A percentile compares a stretch with the other conserved stretches of the same genome.
Evolutionary conservation across 2,329 filamentous ascomycete species (phyloP).

Genomic region (Paracoccidioides lutzii): DNA sequence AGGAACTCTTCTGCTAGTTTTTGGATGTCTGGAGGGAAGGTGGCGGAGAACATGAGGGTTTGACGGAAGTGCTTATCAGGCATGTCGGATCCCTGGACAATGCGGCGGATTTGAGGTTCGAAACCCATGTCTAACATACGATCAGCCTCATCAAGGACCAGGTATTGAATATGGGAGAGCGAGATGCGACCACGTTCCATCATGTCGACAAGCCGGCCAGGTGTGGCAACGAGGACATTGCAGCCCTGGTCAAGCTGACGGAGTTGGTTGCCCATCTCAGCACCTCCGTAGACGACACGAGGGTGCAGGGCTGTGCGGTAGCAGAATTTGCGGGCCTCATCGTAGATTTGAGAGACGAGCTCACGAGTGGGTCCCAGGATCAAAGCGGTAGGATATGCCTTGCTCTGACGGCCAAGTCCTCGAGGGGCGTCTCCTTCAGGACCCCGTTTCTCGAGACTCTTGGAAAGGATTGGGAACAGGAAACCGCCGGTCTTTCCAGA

Average conservation of each 20-base stretch:
- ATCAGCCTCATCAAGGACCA: constrained; percentile 97
- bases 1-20: constrained; percentile 98
- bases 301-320: constrained; percentile 98
- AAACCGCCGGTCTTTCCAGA: constrained; percentile 99
- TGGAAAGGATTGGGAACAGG: constrained; percentile 97
- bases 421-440: constrained; percentile 51
- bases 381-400: constrained; percentile 91
- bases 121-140: constrained; percentile 99
- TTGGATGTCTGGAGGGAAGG: constrained; percentile 97
- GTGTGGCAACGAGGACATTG: constrained; percentile 91
- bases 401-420: constrained; percentile 76
- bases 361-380: constrained; percentile 96
- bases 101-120: constrained; percentile 97
- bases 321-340: constrained; percentile 93
- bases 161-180: constrained; percentile 96
- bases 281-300: constrained; percentile 97
- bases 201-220: constrained; percentile 91
- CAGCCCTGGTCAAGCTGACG: constrained; percentile 97
- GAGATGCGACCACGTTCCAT: constrained; percentile 98
- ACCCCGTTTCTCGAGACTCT: constrained; percentile 84
- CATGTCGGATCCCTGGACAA: constrained; percentile 98
- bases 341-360: constrained; percentile 96
- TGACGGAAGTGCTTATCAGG: constrained; percentile 69
- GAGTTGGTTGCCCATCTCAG: constrained; percentile 94
- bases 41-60: constrained; percentile 99